Evolutionary conservation across 345 rosid species (phyloP), one percentile per base, ranked within the genome.

Genomic region (Lepidium africanum): DNA sequence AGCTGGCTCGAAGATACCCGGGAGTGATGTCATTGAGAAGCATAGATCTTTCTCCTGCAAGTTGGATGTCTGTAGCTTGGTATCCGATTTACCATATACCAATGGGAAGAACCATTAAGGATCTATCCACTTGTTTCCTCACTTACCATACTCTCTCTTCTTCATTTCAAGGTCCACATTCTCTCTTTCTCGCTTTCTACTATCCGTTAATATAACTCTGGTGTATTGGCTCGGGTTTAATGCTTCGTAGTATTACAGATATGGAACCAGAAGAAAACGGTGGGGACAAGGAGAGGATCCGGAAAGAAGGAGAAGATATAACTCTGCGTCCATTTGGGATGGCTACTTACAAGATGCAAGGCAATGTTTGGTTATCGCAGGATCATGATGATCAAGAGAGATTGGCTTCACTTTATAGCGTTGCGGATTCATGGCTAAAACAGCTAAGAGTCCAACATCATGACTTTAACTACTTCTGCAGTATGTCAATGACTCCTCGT

Each of bases 61-160:
- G 96, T 68, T 94, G 99, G 99, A 94, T 94, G 97, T 91, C 99
- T 0, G 97, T 94, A 42, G 92, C 97, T 5, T 94, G 99, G 99
- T 94, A 94, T 55, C 99, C 99, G 0, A 94, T 94, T 15, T 94
- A 94, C 69, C 99, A 89, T 79, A 94, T 94, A 59, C 99, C 99
- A 13, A 94, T 91, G 99, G 97, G 96, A 69, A 86, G 91, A 80
- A 91, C 97, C 71, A 94, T 94, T 49, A 89, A 83, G 81, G 99
- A 94, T 77, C 76, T 94, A 70, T 91, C 99, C 25, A 85, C 99
- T 33, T 87, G 93, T 78, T 94, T 94, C 83, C 95, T 94, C 57
- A 85, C 97, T 7, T 94, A 94, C 72, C 99, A 94, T 80, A 94
- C 99, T 42, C 88, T 94, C 17, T 94, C 99, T 12, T 94, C 96